Evolutionary conservation across 352 stramenopile genomes (phyloP), one percentile per base, ranked within the genome.

Genomic region (Phytophthora idaei): DNA sequence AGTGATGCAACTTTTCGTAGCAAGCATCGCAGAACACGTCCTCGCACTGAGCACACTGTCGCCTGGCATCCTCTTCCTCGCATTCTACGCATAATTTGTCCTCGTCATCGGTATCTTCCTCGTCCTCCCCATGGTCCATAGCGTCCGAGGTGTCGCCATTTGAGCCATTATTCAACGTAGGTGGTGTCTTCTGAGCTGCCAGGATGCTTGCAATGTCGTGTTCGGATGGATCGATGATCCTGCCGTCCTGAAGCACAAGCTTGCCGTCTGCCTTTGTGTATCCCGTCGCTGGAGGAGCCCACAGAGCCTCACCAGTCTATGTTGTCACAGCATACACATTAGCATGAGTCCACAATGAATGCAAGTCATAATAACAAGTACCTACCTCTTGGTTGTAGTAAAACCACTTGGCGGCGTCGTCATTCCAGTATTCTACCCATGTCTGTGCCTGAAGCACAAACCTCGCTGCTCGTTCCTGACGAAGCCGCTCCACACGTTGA

Each of bases 371-470:
- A 12, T 17, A 41, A 42, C 3, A 41, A 55, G 12, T 10, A 54
- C 50, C 14, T 54, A 87, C 80, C 56, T 81, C 61, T 44, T 84
- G 74, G 45, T 91, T 87, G 78, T 92, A 91, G 64, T 92, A 95
- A 64, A 92, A 91, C 83, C 81, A 95, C 42, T 81, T 76, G 6
- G 73, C 69, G 0, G 78, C 68, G 27, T 95, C 83, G 36, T 95
- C 83, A 57, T 73, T 90, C 87, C 85, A 95, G 64, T 89, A 91
- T 63, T 95, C 85, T 12, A 81, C 76, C 80, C 83, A 94, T 5
- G 67, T 61, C 8, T 75, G 73, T 8, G 87, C 81, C 44, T 83
- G 59, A 3, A 61, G 44, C n/a, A 93, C 58, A 34, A 93, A 67
- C 9, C 73, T 61, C 1, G 58, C 64, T 32, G 77, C 56, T 17